Evolutionary conservation across 208 protist species (phyloP).

Genomic region (Lotmaria passim): DNA sequence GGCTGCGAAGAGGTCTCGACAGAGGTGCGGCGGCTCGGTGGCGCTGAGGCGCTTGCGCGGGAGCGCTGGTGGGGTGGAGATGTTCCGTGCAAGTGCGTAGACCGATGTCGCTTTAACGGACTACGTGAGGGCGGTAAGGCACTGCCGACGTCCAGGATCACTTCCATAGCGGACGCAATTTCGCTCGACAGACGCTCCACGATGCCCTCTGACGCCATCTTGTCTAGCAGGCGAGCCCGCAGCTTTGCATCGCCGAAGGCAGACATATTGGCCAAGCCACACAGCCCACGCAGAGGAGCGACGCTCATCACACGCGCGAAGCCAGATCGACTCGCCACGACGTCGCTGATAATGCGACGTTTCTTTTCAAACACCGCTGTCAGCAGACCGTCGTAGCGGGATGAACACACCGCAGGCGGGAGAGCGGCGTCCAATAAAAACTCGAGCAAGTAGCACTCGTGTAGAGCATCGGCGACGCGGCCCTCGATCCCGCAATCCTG

Average conservation of each 20-base stretch:
- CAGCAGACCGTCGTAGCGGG: conserved; percentile 79
- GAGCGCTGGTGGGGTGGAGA: conserved; percentile 24
- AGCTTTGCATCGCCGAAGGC: conserved; percentile 65
- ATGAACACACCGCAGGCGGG: conserved; percentile 87
- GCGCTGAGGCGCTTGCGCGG: conserved; percentile 9
- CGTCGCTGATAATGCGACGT: conserved; percentile 61
- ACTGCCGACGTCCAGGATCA: background rate
- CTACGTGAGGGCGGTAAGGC: conserved; percentile 1
- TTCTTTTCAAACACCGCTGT: conserved; percentile 70
- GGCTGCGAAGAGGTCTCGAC: background rate
- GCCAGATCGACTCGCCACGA: conserved; percentile 57
- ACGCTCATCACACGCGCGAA: conserved; percentile 55
- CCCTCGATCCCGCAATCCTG: conserved; percentile 51
- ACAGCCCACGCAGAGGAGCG: conserved; percentile 61
- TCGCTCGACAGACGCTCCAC: conserved; percentile 61
- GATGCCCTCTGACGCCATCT: conserved; percentile 71
- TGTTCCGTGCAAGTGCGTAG: background rate
- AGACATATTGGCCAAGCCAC: conserved; percentile 68
- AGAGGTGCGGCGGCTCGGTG: conserved; percentile 5
- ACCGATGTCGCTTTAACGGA: conserved; percentile 16
- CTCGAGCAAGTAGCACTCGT: conserved; percentile 80
- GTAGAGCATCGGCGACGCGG: conserved; percentile 47
- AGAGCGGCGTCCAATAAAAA: conserved; percentile 89
- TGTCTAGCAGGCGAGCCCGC: conserved; percentile 71
- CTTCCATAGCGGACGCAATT: conserved; percentile 33